phyloP scores from a whole-genome alignment of 371 early-diverging fungal genomes.

The Mortierella sp. region DNA sequence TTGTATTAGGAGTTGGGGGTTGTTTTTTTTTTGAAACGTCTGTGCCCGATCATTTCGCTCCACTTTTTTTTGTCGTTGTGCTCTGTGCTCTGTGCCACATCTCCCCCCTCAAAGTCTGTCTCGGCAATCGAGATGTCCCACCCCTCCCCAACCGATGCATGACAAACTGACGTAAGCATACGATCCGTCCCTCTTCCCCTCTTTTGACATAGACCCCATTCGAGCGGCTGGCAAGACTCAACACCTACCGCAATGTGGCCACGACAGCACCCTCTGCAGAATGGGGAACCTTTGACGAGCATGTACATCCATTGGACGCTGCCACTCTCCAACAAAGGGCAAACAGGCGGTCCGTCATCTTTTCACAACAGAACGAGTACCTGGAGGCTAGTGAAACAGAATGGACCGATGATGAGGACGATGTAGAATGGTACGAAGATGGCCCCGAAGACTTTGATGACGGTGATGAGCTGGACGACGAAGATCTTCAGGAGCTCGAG shows the following conservation, averaged over 20 bases:
- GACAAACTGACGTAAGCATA: not conserved
- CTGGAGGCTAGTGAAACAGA: constrained; percentile 54
- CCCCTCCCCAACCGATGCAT: no score
- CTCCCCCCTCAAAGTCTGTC: no score
- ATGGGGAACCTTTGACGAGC: constrained; percentile 53
- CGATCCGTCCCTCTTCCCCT: not conserved
- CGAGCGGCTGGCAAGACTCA: constrained; percentile 90
- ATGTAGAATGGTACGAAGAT: constrained; percentile 51
- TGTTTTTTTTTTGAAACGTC: no score
- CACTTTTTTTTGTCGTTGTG: no score
- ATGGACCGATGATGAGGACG: constrained; percentile 55
- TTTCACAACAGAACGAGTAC: constrained; percentile 44
- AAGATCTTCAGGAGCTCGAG: constrained; percentile 34
- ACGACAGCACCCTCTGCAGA: constrained; percentile 61
- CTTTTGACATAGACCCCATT: constrained; percentile 73
- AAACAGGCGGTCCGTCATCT: constrained; percentile 42
- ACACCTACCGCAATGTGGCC: constrained; percentile 85
- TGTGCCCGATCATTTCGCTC: constrained; percentile 2
- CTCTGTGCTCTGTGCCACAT: no score
- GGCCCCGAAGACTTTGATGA: constrained; percentile 54
- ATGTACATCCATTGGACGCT: constrained; percentile 36
- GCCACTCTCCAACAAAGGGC: constrained; percentile 30
- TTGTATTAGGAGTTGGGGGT: not conserved
- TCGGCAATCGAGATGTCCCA: no score
- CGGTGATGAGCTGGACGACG: constrained; percentile 19